Evolutionary conservation across 1,284 basidiomycete species (phyloP).

Genomic region (Apiotrichum siamense): DNA sequence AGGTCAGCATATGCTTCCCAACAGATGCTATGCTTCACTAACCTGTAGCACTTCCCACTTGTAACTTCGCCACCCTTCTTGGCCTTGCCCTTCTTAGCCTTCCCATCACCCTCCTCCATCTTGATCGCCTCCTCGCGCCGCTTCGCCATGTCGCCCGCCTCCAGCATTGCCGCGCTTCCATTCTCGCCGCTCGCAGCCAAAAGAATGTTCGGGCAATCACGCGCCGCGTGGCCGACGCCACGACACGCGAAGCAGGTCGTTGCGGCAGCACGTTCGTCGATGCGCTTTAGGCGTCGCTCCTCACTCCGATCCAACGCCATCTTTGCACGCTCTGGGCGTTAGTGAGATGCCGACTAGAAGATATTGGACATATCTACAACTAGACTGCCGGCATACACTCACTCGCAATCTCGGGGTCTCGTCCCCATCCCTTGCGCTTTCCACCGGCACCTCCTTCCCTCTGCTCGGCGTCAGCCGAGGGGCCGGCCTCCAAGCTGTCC

Average conservation of each 20-base stretch:
- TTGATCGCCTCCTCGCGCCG: slow-evolving; percentile 3
- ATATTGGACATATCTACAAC: too few relatives aligned
- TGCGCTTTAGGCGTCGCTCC: slow-evolving; percentile 61
- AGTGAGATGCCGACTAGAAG: neutral
- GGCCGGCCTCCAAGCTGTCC: neutral
- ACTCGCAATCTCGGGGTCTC: slow-evolving; percentile 42
- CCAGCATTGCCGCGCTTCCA: slow-evolving; percentile 22
- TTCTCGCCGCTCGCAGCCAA: slow-evolving; percentile 26
- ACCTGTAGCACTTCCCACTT: slow-evolving; percentile 80
- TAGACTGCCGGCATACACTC: slow-evolving; percentile 13
- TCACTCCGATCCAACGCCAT: slow-evolving; percentile 50
- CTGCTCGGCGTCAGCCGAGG: slow-evolving; percentile 7
- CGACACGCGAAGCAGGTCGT: slow-evolving; percentile 86
- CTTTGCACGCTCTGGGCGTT: slow-evolving; percentile 24
- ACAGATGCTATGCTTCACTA: slow-evolving; percentile 18
- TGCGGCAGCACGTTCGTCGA: slow-evolving; percentile 55
- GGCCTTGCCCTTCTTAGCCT: slow-evolving; percentile 19
- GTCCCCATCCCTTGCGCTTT: slow-evolving; percentile 32
- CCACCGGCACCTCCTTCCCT: too few relatives aligned
- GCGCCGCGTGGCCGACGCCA: slow-evolving; percentile 74
- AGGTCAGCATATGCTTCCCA: neutral
- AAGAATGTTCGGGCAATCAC: slow-evolving; percentile 64
- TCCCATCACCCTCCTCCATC: slow-evolving; percentile 21
- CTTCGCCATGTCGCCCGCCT: slow-evolving; percentile 10
- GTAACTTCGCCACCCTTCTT: slow-evolving; percentile 23